These are phyloP conservation scores for Ilyonectria mors-panacis DNA, from an alignment of 2,329 filamentous ascomycete genomes.

Conservation along the genomic window DNA sequence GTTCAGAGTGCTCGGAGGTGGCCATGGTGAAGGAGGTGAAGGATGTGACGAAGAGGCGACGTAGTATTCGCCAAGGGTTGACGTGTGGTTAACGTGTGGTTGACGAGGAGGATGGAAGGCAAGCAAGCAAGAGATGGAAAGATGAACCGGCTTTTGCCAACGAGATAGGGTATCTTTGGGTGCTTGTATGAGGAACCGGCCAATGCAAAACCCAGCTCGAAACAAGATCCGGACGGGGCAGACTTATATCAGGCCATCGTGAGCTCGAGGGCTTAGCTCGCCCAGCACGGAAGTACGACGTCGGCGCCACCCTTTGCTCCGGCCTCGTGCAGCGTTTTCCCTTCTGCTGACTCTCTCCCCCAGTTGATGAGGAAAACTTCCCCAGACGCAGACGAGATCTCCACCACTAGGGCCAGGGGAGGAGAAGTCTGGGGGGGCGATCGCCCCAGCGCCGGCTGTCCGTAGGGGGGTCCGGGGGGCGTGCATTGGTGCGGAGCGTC, in stretches of 20 bases:
- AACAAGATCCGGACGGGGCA: slow-evolving; percentile 31
- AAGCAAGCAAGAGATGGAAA: slow-evolving; percentile 4
- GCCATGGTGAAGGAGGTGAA: slow-evolving; percentile 39
- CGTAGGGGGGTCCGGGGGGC: slow-evolving; percentile 26
- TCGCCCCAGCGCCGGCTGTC: slow-evolving; percentile 41
- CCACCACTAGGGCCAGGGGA: slow-evolving; percentile 47
- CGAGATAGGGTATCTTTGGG: slow-evolving; percentile 34
- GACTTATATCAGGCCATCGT: slow-evolving; percentile 43
- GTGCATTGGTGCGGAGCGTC: slow-evolving; percentile 33
- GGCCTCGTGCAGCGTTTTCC: slow-evolving; percentile 35
- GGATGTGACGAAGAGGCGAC: neutral
- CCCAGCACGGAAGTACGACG: slow-evolving; percentile 34
- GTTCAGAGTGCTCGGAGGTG: slow-evolving; percentile 46
- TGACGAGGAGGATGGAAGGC: slow-evolving; percentile 2
- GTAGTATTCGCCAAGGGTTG: neutral
- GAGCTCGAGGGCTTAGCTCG: slow-evolving; percentile 14
- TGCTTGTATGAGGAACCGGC: slow-evolving; percentile 29
- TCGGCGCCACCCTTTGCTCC: slow-evolving; percentile 49
- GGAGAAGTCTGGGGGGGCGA: slow-evolving; percentile 28
- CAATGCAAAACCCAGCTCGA: slow-evolving; percentile 33
- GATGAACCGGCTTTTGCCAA: slow-evolving; percentile 7
- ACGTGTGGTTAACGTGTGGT: neutral
- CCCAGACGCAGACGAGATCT: slow-evolving; percentile 37
- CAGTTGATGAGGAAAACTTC: slow-evolving; percentile 26
- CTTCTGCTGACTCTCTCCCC: slow-evolving; percentile 27